Evolutionary conservation across 2,329 filamentous ascomycete genomes (phyloP), one percentile per base, ranked within the genome.

Genomic region (Fusarium sp.): DNA sequence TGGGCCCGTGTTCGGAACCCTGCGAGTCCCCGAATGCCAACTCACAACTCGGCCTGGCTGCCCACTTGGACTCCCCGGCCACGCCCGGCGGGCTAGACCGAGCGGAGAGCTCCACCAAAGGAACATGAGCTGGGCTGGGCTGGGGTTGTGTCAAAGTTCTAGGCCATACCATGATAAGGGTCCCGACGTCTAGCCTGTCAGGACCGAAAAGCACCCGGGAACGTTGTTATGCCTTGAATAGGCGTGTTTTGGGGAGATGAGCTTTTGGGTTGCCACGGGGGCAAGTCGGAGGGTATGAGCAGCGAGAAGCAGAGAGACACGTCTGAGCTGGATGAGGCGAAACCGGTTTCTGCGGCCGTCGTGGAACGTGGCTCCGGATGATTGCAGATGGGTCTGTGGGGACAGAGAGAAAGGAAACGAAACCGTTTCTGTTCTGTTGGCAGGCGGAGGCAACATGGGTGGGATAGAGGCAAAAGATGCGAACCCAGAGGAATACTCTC

Each of bases 31-130:
- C 27, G 63, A 60, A 66, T 78, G 73, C 76, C 71, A 76, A 63
- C 75, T 76, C 69, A 76, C 35, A 68, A 65, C 35, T 66, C 62
- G 59, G 57, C 29, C 59, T 52, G 57, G 61, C 56, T 56, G 47
- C 57, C 59, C 56, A 63, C 54, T 66, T 47, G 59, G 61, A 59
- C 65, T 63, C 68, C 65, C 69, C 65, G 68, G 63, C 70, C 68
- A 75, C 68, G 71, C 64, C 67, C 67, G 54, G 38, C 66, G 71
- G 69, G 74, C 73, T 77, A 69, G 69, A 72, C 76, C 73, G 74
- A 73, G 58, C 64, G 68, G 76, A 70, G 74, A 73, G 63, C 62
- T 73, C 73, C 69, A 74, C 74, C 68, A 65, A 61, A 64, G 58
- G 63, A 67, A 66, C 61, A 57, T 50, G 66, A 38, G 47, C 59